These are phyloP conservation scores for Graphilbum fragrans DNA, from an alignment of 2,329 filamentous ascomycete species.

Conservation along the genomic window DNA sequence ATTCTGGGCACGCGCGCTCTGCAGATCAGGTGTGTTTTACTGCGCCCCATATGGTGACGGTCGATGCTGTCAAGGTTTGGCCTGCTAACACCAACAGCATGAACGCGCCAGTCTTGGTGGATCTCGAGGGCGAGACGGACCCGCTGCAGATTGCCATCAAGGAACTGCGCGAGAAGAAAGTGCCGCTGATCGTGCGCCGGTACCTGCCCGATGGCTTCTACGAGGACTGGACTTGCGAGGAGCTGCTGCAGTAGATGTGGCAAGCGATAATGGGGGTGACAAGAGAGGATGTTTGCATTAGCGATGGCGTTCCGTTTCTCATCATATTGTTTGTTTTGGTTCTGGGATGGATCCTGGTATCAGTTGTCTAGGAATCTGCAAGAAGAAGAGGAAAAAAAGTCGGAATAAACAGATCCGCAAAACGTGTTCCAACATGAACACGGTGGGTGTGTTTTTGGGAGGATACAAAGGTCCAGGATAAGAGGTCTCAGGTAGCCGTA, in stretches of 20 bases:
- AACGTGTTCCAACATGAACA: too few relatives aligned
- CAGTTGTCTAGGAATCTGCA: not conserved
- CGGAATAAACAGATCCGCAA: too few relatives aligned
- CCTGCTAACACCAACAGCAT: conserved; percentile 45
- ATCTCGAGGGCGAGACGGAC: conserved; percentile 95
- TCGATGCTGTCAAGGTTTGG: not conserved
- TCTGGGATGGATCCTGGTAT: not conserved
- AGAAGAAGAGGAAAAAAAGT: not conserved
- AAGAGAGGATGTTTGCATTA: conserved; percentile 8
- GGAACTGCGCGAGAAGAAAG: conserved; percentile 96
- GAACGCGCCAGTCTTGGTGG: conserved; percentile 93
- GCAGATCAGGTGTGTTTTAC: conserved; percentile 72
- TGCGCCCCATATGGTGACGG: not conserved
- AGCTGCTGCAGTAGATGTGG: conserved; percentile 52
- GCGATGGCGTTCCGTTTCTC: conserved; percentile 13
- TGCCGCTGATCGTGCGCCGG: conserved; percentile 84
- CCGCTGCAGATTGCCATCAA: conserved; percentile 96
- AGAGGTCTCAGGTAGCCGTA: too few relatives aligned
- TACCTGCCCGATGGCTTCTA: conserved; percentile 97
- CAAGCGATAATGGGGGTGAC: not conserved
- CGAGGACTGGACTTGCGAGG: conserved; percentile 98
- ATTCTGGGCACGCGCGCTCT: conserved; percentile 86
- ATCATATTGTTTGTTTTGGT: not conserved
- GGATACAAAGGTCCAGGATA: too few relatives aligned
- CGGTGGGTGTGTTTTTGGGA: too few relatives aligned